phyloP scores from a whole-genome alignment of 2,329 filamentous ascomycete genomes.

The Scedosporium boydii region DNA sequence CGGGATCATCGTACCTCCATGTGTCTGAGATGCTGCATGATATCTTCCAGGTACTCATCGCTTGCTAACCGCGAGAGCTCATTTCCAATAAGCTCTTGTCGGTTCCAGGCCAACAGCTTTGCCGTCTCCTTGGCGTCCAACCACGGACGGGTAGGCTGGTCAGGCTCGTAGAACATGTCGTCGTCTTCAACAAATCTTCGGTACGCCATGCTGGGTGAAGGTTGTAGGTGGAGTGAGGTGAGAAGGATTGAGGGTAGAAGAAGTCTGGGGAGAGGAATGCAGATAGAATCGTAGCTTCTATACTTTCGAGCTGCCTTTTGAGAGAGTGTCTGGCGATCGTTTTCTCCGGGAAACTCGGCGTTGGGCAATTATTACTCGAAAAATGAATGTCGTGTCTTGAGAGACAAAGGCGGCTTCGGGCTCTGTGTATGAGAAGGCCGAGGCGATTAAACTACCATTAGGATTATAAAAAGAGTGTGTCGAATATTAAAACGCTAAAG shows the following conservation, averaged over 20 bases:
- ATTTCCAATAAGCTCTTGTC: conserved; percentile 79
- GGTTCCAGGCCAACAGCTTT: conserved; percentile 69
- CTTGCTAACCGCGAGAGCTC: conserved; percentile 77
- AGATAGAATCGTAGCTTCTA: conserved; percentile 16
- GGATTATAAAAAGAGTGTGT: conserved; percentile 14
- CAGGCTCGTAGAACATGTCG: conserved; percentile 45
- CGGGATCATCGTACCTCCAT: conserved; percentile 60
- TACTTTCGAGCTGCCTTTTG: conserved; percentile 9
- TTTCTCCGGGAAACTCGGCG: conserved; percentile 43
- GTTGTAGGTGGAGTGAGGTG: conserved; percentile 7
- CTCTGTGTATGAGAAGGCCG: conserved; percentile 8
- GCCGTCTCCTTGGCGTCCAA: conserved; percentile 66
- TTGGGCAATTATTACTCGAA: conserved; percentile 25
- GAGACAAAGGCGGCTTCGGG: conserved; percentile 7
- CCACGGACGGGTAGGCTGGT: conserved; percentile 40
- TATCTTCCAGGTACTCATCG: conserved; percentile 89
- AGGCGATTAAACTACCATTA: conserved; percentile 13
- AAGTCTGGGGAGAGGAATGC: not conserved
- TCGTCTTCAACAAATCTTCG: conserved; percentile 24
- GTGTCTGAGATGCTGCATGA: conserved; percentile 85
- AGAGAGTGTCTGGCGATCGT: conserved; percentile 36
- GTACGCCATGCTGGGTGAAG: conserved; percentile 35
- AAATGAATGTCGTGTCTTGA: conserved; percentile 27
- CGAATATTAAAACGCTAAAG: conserved; percentile 32
- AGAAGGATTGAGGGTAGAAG: not conserved